A percentile compares a stretch with the other conserved stretches of the same genome.
Evolutionary conservation across 495 filamentous ascomycete genomes (phyloP).

Genomic region (Xylaria bambusicola): DNA sequence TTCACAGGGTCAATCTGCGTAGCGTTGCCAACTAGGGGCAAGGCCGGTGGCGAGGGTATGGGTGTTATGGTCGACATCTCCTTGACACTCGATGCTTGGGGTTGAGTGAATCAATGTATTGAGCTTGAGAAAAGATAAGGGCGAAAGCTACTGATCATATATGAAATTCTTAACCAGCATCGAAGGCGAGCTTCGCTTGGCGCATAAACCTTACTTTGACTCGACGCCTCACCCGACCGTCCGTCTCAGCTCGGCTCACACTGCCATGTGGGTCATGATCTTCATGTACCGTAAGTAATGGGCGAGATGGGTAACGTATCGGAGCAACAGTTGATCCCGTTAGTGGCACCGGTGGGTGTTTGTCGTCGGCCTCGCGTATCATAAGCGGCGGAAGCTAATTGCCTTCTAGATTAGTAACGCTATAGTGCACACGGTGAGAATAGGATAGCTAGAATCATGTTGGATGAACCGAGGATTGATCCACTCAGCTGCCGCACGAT

Average conservation of each 20-base stretch:
- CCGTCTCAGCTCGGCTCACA: background rate
- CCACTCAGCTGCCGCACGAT: too few relatives aligned
- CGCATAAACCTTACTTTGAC: slow-evolving; percentile 3
- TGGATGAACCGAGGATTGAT: slow-evolving; percentile 9
- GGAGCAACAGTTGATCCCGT: slow-evolving; percentile 10
- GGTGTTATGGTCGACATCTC: slow-evolving; percentile 28
- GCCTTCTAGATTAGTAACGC: too few relatives aligned
- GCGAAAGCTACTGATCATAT: background rate
- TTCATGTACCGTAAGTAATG: too few relatives aligned
- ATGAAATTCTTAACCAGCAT: background rate
- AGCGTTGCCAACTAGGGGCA: slow-evolving; percentile 34
- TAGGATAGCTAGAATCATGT: too few relatives aligned
- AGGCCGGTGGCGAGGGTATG: slow-evolving; percentile 32
- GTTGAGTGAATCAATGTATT: background rate
- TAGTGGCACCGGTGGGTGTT: background rate
- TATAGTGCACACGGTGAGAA: too few relatives aligned
- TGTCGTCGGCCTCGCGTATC: slow-evolving; percentile 9
- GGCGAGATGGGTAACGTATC: background rate
- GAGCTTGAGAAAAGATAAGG: background rate
- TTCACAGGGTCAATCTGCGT: slow-evolving; percentile 27
- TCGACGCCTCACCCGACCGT: background rate
- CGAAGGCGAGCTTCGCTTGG: background rate
- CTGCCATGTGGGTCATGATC: background rate
- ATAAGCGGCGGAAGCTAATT: background rate
- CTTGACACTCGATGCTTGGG: background rate